Conservation (phyloP, 2,329 filamentous ascomycete genomes). For the Stachybotrys chartarum region DNA sequence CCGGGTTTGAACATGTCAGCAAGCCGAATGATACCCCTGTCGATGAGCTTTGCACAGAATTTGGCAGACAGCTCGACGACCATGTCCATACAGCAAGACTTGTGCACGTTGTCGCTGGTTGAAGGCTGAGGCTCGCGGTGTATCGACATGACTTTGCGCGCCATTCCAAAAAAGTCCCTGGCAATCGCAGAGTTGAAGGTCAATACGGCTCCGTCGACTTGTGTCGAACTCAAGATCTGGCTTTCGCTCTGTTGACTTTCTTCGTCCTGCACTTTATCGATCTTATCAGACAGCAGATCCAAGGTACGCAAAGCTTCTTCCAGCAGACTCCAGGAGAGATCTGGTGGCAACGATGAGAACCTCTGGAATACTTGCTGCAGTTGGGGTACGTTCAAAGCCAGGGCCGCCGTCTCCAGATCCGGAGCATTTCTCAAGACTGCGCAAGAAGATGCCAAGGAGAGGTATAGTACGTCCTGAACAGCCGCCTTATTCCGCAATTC, state of each 20-base stretch:
- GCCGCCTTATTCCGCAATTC: constrained; percentile 45
- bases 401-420: constrained; percentile 38
- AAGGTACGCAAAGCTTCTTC: constrained; percentile 37
- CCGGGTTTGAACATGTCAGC: constrained; percentile 38
- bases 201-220: constrained; percentile 38
- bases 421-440: constrained; percentile 41
- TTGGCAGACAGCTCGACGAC: constrained; percentile 37
- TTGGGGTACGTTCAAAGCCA: constrained; percentile 42
- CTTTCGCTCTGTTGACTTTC: constrained; percentile 30
- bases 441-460: constrained; percentile 40
- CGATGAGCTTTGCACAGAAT: constrained; percentile 36
- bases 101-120: constrained; percentile 11
- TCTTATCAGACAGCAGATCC: constrained; percentile 35
- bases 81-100: constrained; percentile 33
- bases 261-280: constrained; percentile 34
- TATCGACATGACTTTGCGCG: constrained; percentile 27
- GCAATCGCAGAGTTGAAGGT: constrained; percentile 43
- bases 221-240: constrained; percentile 28
- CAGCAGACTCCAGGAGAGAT: constrained; percentile 43
- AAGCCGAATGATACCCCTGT: constrained; percentile 34
- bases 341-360: constrained; percentile 32
- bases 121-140: constrained; percentile 6
- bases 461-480: constrained; percentile 44
- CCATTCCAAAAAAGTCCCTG: constrained; percentile 39
- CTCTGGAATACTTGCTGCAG: constrained; percentile 44